Conservation (phyloP, 176 grass and related monocot genomes). For the Aegilops sharonensis region DNA sequence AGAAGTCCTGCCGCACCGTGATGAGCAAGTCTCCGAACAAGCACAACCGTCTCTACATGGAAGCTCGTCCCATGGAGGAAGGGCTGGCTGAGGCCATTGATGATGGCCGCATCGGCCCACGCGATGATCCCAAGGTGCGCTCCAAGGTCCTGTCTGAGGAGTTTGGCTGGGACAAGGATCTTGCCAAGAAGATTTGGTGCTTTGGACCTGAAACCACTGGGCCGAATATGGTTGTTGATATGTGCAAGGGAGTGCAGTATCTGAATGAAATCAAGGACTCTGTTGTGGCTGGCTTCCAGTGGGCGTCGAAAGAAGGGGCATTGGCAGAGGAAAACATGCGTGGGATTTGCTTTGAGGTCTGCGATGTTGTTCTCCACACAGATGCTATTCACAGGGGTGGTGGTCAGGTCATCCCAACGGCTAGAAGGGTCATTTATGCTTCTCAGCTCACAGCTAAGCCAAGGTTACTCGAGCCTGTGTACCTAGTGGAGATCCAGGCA, state of each 20-base stretch:
- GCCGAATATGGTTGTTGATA: slow-evolving; percentile 84
- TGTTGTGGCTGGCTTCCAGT: slow-evolving; percentile 85
- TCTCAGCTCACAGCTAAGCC: slow-evolving; percentile 77
- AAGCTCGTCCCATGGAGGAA: slow-evolving; percentile 71
- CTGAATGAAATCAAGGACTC: slow-evolving; percentile 94
- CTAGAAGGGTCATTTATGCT: slow-evolving; percentile 79
- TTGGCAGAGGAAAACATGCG: slow-evolving; percentile 87
- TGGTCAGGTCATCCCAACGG: slow-evolving; percentile 82
- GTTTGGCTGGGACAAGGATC: slow-evolving; percentile 87
- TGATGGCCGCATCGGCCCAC: slow-evolving; percentile 63
- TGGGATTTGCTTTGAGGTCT: slow-evolving; percentile 81
- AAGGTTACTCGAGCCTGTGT: slow-evolving; percentile 78
- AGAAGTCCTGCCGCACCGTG: slow-evolving; percentile 75
- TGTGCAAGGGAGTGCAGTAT: slow-evolving; percentile 95
- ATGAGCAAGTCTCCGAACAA: slow-evolving; percentile 94
- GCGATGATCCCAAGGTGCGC: slow-evolving; percentile 72
- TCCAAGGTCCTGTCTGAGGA: slow-evolving; percentile 75
- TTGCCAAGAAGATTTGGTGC: slow-evolving; percentile 94
- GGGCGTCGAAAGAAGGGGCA: slow-evolving; percentile 84
- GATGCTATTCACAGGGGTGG: slow-evolving; percentile 92
- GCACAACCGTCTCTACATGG: slow-evolving; percentile 91
- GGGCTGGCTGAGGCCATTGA: slow-evolving; percentile 81
- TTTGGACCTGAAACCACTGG: slow-evolving; percentile 86
- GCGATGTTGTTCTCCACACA: slow-evolving; percentile 84
- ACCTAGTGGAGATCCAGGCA: slow-evolving; percentile 86